Conservation (phyloP, 352 stramenopile species). For the Globisporangium viniferum region DNA sequence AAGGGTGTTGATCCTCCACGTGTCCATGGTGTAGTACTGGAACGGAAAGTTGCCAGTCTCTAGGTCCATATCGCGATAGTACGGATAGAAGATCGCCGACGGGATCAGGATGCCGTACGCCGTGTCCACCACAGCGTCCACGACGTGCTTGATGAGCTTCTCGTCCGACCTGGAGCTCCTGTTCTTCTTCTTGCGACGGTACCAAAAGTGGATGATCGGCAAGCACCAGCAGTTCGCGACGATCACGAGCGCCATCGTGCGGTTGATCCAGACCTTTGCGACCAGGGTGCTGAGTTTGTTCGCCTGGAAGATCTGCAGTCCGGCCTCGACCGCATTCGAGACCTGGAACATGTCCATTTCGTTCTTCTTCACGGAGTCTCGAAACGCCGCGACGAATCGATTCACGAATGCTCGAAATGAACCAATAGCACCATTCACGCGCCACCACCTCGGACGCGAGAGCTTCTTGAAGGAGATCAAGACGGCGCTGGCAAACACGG, state of each 20-base stretch:
- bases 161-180: not conserved
- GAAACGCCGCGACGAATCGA: too few species aligned
- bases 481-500: too few species aligned
- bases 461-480: too few species aligned
- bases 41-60: not conserved
- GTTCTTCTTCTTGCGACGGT: not conserved
- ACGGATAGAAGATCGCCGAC: not conserved
- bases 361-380: too few species aligned
- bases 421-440: not conserved
- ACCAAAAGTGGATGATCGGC: slow-evolving; percentile 12
- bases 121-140: not conserved
- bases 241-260: slow-evolving; percentile 9
- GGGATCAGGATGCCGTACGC: not conserved
- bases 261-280: slow-evolving; percentile 19
- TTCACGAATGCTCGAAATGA: too few species aligned
- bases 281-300: slow-evolving; percentile 21
- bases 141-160: not conserved
- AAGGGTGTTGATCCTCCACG: not conserved
- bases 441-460: slow-evolving; percentile 4
- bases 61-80: not conserved
- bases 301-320: slow-evolving; percentile 25
- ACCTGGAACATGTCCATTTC: too few species aligned
- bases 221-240: slow-evolving; percentile 23
- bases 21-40: not conserved
- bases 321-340: slow-evolving; percentile 11